Evolutionary conservation across 768 basidiomycete species (phyloP).

Genomic region (Tricholoma furcatifolium): DNA sequence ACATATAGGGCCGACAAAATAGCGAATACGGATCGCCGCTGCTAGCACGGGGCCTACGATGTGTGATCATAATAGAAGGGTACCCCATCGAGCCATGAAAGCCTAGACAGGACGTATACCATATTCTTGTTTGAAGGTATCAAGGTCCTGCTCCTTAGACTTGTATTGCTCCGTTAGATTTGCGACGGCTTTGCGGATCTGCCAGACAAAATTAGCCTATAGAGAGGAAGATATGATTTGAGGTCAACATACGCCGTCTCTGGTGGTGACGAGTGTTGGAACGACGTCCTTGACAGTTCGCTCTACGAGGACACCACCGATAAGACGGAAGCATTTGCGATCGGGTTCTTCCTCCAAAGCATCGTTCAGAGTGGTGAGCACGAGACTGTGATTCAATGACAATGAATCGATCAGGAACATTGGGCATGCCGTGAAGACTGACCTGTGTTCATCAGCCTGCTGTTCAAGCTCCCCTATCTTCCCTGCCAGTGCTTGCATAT

Average conservation of each 20-base stretch:
- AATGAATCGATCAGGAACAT: slow-evolving; percentile 2
- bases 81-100: background rate
- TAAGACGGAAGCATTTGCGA: slow-evolving; percentile 94
- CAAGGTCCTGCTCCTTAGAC: slow-evolving; percentile 81
- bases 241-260: slow-evolving; percentile 67
- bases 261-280: slow-evolving; percentile 86
- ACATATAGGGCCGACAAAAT: slow-evolving; percentile 5
- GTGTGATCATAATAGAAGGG: slow-evolving; percentile 1
- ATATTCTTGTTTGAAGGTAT: slow-evolving; percentile 75
- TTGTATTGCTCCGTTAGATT: slow-evolving; percentile 87
- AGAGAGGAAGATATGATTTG: background rate
- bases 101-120: slow-evolving; percentile 59
- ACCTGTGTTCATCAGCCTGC: slow-evolving; percentile 96
- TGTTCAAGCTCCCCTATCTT: slow-evolving; percentile 97
- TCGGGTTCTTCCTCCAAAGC: slow-evolving; percentile 78
- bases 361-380: slow-evolving; percentile 84
- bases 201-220: slow-evolving; percentile 18
- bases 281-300: slow-evolving; percentile 94
- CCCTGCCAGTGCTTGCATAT: slow-evolving; percentile 85
- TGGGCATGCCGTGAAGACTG: slow-evolving; percentile 26
- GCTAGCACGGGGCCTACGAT: background rate
- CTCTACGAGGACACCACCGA: slow-evolving; percentile 95
- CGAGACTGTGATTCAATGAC: slow-evolving; percentile 54
- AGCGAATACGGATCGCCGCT: background rate
- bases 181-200: slow-evolving; percentile 84